These are phyloP conservation scores for Globisporangium echinulatum DNA, from an alignment of 352 stramenopile genomes.

Conservation along the genomic window DNA sequence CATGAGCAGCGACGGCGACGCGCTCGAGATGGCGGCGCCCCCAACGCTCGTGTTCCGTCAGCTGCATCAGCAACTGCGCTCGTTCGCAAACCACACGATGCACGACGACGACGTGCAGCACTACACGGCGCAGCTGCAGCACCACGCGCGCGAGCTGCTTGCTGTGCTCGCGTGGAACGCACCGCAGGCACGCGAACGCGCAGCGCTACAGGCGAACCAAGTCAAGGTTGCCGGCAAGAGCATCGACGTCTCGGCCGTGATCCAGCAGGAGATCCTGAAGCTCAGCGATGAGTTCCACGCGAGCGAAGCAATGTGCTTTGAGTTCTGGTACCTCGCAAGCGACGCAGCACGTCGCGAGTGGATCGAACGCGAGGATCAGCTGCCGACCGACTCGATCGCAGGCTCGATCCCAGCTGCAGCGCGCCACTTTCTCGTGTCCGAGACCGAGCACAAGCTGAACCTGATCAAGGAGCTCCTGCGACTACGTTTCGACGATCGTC, in stretches of 20 bases:
- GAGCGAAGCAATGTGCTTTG: conserved; percentile 58
- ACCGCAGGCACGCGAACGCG: conserved; percentile 35
- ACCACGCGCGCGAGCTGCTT: conserved; percentile 32
- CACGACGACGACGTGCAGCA: conserved; percentile 50
- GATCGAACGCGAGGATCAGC: conserved; percentile 66
- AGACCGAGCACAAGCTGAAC: conserved; percentile 71
- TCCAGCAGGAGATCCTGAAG: conserved; percentile 76
- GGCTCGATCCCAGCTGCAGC: conserved; percentile 58
- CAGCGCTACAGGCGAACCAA: conserved; percentile 59
- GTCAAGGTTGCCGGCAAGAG: conserved; percentile 53
- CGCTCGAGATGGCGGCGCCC: conserved; percentile 41
- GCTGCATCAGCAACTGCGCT: conserved; percentile 66
- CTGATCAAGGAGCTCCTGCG: conserved; percentile 69
- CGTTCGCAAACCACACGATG: conserved; percentile 59
- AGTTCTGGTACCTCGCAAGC: conserved; percentile 76
- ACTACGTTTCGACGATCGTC: conserved; percentile 47
- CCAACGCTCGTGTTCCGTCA: conserved; percentile 61
- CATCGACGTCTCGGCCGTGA: conserved; percentile 68
- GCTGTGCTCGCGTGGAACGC: conserved; percentile 30
- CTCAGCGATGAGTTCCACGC: conserved; percentile 72
- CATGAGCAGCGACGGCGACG: conserved; percentile 1
- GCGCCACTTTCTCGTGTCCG: conserved; percentile 68
- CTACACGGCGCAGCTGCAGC: conserved; percentile 51
- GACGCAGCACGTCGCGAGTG: conserved; percentile 57
- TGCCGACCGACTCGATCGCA: conserved; percentile 33